phyloP scores from a whole-genome alignment of 2,329 filamentous ascomycete genomes.

The Colletotrichum truncatum region DNA sequence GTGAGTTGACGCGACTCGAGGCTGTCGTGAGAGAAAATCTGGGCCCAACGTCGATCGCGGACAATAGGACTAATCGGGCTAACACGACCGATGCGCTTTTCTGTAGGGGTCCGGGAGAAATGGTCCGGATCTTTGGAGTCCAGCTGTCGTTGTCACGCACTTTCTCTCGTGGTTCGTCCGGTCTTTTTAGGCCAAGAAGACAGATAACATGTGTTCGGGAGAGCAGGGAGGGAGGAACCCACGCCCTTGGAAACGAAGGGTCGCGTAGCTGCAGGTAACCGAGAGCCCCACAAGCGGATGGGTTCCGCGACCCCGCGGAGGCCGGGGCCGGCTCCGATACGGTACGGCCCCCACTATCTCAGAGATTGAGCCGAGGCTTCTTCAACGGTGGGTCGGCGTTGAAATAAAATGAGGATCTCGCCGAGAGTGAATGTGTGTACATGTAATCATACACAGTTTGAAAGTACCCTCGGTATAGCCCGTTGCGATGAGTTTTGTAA shows the following conservation, averaged over 20 bases:
- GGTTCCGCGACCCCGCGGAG: not conserved
- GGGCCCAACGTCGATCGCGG: not conserved
- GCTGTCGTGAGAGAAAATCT: not conserved
- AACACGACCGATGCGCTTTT: not conserved
- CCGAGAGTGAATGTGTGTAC: no score
- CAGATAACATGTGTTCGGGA: not conserved
- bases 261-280: slow-evolving; percentile 1
- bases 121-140: not conserved
- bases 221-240: not conserved
- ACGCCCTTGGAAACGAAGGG: not conserved
- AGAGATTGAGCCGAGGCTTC: not conserved
- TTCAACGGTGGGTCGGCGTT: not conserved
- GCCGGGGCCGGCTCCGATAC: slow-evolving; percentile 2
- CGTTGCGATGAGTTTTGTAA: no score
- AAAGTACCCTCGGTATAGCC: no score
- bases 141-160: not conserved
- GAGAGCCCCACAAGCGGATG: not conserved
- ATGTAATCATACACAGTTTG: no score
- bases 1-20: slow-evolving; percentile 2
- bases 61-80: not conserved
- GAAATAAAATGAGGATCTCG: no score
- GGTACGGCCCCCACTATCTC: not conserved
- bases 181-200: not conserved
- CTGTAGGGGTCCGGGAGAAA: no score
- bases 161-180: not conserved